These are phyloP conservation scores for Puccinia sorghi DNA, from an alignment of 1,284 basidiomycete species.

Conservation along the genomic window DNA sequence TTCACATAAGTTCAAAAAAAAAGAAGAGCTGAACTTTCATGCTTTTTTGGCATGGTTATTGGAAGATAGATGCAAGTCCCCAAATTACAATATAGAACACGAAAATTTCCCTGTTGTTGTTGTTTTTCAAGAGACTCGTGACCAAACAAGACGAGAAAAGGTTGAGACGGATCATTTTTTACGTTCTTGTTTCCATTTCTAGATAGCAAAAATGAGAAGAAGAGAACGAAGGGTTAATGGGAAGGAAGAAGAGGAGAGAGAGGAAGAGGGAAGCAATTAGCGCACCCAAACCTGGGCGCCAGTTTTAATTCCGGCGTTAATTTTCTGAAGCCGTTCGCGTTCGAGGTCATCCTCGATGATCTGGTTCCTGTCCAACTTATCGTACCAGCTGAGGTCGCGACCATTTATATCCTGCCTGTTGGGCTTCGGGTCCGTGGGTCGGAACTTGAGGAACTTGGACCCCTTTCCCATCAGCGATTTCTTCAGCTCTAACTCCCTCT, in stretches of 20 bases:
- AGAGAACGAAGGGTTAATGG: not conserved
- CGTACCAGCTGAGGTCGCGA: constrained; percentile 49
- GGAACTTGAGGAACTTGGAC: constrained; percentile 30
- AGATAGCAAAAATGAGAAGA: not conserved
- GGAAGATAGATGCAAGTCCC: no score
- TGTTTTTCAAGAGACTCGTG: not conserved
- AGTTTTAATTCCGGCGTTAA: constrained; percentile 44
- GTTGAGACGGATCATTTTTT: constrained; percentile 9
- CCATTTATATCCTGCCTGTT: constrained; percentile 7
- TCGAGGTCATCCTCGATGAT: constrained; percentile 43
- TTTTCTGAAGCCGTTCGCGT: constrained; percentile 22
- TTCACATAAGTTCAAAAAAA: no score
- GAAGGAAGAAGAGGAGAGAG: not conserved
- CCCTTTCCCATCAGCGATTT: constrained; percentile 46
- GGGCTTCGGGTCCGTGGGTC: not conserved
- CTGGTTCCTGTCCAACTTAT: constrained; percentile 46
- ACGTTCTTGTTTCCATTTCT: constrained; percentile 50
- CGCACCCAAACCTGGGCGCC: constrained; percentile 47
- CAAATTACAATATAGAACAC: not conserved
- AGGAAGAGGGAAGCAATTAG: not conserved
- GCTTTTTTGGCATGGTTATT: not conserved
- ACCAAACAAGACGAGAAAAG: not conserved
- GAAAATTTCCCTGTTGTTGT: not conserved
- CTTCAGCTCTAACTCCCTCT: constrained; percentile 43
- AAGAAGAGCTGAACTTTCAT: not conserved